Evolutionary conservation across 495 filamentous ascomycete genomes (phyloP).

Genomic region (Aspergillus sparsus): DNA sequence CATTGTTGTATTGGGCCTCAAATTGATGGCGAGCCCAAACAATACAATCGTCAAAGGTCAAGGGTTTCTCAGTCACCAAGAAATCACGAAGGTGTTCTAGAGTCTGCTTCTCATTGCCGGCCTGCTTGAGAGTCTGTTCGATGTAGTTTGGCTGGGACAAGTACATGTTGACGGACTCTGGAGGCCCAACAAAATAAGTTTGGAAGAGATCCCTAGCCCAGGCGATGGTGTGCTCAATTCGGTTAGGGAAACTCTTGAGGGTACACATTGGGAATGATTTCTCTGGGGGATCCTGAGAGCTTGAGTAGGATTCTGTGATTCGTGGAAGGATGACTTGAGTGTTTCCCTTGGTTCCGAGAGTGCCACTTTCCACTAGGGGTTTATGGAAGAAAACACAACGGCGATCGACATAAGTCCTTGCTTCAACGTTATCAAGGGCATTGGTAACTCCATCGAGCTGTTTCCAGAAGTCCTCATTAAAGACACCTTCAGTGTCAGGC

Average conservation of each 20-base stretch:
- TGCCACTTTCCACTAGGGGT: conserved; percentile 93
- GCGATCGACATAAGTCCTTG: conserved; percentile 94
- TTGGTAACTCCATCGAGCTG: conserved; percentile 91
- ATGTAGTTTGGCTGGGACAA: conserved; percentile 90
- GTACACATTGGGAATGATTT: conserved; percentile 99
- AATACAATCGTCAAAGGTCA: conserved; percentile 94
- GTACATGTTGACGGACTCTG: conserved; percentile 95
- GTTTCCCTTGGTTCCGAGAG: conserved; percentile 97
- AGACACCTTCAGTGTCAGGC: conserved; percentile 89
- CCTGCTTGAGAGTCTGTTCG: conserved; percentile 84
- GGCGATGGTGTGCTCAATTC: conserved; percentile 98
- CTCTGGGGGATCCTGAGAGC: conserved; percentile 97
- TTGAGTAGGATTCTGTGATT: conserved; percentile 96
- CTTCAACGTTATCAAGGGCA: conserved; percentile 96
- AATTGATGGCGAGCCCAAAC: conserved; percentile 92
- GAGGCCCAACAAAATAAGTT: conserved; percentile 86
- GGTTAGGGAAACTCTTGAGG: conserved; percentile 95
- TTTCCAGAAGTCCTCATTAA: conserved; percentile 94
- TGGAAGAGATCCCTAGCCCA: conserved; percentile 97
- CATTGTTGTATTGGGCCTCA: conserved; percentile 96
- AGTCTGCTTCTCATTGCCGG: conserved; percentile 94
- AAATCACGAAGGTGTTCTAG: conserved; percentile 87
- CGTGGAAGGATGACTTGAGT: conserved; percentile 90
- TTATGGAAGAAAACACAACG: conserved; percentile 99
- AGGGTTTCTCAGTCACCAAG: conserved; percentile 88